Percentiles rank a stretch among this genome's conserved stretches.
These are phyloP conservation scores for Dactylonectria macrodidyma DNA, from an alignment of 2,329 filamentous ascomycete genomes.

Conservation along the genomic window DNA sequence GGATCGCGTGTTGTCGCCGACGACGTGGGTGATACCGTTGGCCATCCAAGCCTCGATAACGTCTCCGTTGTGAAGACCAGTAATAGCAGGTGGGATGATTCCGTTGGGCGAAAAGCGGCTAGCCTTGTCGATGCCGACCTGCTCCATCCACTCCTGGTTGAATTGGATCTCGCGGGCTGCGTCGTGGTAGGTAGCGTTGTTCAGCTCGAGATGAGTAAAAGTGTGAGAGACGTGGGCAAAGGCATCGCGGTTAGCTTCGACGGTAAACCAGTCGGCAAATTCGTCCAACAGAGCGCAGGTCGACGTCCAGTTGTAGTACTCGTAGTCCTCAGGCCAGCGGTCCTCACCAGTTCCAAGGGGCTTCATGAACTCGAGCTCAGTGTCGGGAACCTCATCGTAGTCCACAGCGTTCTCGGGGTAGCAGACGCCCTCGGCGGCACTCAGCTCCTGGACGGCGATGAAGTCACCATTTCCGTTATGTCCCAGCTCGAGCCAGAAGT, in stretches of 20 bases:
- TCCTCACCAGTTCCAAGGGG: slow-evolving; percentile 28
- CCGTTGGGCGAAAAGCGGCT: slow-evolving; percentile 31
- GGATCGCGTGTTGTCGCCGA: slow-evolving; percentile 36
- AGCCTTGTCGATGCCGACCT: slow-evolving; percentile 33
- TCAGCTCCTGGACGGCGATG: slow-evolving; percentile 14
- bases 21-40: slow-evolving; percentile 32
- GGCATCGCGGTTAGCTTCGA: slow-evolving; percentile 30
- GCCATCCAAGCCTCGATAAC: slow-evolving; percentile 36
- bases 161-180: slow-evolving; percentile 35
- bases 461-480: slow-evolving; percentile 40
- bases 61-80: slow-evolving; percentile 37
- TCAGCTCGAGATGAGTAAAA: slow-evolving; percentile 35
- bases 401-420: slow-evolving; percentile 20
- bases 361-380: slow-evolving; percentile 33
- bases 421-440: slow-evolving; percentile 2
- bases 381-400: slow-evolving; percentile 20
- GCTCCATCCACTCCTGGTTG: slow-evolving; percentile 37
- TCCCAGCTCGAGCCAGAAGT: slow-evolving; percentile 35
- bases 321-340: slow-evolving; percentile 28
- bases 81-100: slow-evolving; percentile 37
- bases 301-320: slow-evolving; percentile 28
- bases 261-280: slow-evolving; percentile 37
- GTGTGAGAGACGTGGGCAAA: slow-evolving; percentile 39
- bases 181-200: slow-evolving; percentile 38
- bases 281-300: slow-evolving; percentile 31